These are phyloP conservation scores for Neofusicoccum laricinum DNA, from an alignment of 2,329 filamentous ascomycete species.

Conservation along the genomic window DNA sequence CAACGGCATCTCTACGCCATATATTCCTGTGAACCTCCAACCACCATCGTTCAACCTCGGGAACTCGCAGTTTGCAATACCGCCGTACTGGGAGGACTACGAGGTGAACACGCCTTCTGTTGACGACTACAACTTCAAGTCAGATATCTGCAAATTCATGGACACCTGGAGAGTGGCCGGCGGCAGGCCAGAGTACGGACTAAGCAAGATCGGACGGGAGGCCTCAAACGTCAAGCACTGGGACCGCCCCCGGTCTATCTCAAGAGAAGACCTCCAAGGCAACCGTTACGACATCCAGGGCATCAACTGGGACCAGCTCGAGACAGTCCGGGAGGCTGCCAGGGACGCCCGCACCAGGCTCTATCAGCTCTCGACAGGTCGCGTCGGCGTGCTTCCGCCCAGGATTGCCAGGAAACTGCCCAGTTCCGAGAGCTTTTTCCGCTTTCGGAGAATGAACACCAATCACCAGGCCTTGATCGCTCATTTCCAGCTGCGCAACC, in stretches of 20 bases:
- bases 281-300: slow-evolving; percentile 37
- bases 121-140: slow-evolving; percentile 14
- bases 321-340: slow-evolving; percentile 25
- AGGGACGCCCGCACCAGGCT: slow-evolving; percentile 4
- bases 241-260: slow-evolving; percentile 28
- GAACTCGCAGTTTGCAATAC: slow-evolving; percentile 8
- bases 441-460: slow-evolving; percentile 49
- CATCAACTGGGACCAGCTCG: slow-evolving; percentile 35
- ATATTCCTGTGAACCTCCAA: slow-evolving; percentile 1
- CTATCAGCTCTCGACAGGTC: background rate
- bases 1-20: background rate
- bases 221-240: slow-evolving; percentile 12
- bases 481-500: slow-evolving; percentile 60
- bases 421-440: slow-evolving; percentile 46
- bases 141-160: slow-evolving; percentile 20
- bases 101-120: slow-evolving; percentile 15
- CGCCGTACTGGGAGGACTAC: slow-evolving; percentile 6
- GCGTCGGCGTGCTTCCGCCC: background rate
- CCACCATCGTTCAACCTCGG: slow-evolving; percentile 8
- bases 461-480: slow-evolving; percentile 49
- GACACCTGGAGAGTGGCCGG: slow-evolving; percentile 9
- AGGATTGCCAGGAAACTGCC: slow-evolving; percentile 25
- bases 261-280: slow-evolving; percentile 30
- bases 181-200: background rate
- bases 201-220: slow-evolving; percentile 3